Conservation (phyloP, 108 stramenopile genomes). For the Nitzschia sp. region DNA sequence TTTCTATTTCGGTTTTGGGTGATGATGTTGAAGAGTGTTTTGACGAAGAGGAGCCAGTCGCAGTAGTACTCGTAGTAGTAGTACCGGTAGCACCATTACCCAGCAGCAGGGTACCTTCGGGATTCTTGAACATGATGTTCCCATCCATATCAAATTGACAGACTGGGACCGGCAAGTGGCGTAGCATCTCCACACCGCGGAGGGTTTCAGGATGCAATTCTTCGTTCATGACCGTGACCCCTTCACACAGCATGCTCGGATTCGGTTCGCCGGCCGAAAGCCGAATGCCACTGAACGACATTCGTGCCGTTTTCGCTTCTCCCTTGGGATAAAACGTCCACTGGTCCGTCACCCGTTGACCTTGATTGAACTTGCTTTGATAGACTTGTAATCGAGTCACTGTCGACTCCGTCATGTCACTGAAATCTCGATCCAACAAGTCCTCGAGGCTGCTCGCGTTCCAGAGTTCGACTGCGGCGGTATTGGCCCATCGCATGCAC, state of each 20-base stretch:
- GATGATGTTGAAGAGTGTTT: neutral
- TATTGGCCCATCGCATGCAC: conserved; percentile 44
- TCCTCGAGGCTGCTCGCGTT: conserved; percentile 24
- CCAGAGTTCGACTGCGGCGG: conserved; percentile 27
- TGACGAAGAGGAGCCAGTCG: neutral
- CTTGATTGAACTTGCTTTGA: neutral
- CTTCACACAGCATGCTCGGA: conserved; percentile 21
- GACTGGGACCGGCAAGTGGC: conserved; percentile 38
- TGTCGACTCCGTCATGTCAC: conserved; percentile 17
- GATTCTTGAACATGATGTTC: conserved; percentile 31
- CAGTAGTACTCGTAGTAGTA: neutral
- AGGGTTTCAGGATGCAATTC: conserved; percentile 19
- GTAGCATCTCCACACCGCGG: conserved; percentile 29
- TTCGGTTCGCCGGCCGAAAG: conserved; percentile 10
- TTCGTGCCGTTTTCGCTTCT: neutral
- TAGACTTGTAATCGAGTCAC: neutral
- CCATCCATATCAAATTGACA: conserved; percentile 34
- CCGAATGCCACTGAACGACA: neutral
- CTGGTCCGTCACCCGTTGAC: neutral
- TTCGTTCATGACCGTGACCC: neutral
- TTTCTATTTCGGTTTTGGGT: neutral
- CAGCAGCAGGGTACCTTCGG: conserved; percentile 7
- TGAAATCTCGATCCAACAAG: conserved; percentile 26
- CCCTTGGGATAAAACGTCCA: conserved; percentile 34
- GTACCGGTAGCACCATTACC: neutral